A percentile compares a stretch with the other conserved stretches of the same genome.
Evolutionary conservation across 2,329 filamentous ascomycete species (phyloP).

Genomic region (Fusarium poae): DNA sequence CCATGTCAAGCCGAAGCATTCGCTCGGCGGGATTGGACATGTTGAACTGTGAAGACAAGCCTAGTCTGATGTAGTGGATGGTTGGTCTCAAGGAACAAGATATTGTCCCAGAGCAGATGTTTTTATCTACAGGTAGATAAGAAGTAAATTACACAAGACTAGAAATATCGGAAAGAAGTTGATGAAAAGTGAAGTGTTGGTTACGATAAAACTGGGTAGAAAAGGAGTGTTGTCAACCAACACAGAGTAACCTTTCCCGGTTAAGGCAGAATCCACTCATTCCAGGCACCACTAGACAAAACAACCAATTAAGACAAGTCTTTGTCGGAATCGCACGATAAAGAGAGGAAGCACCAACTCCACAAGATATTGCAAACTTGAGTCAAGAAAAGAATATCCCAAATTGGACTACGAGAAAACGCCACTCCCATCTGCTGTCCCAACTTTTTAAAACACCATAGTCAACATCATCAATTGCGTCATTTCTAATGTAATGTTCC

Average conservation of each 20-base stretch:
- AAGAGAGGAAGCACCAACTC: background rate
- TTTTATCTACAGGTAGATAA: background rate
- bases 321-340: background rate
- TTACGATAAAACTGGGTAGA: background rate
- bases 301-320: background rate
- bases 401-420: too few species aligned
- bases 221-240: background rate
- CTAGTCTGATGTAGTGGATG: background rate
- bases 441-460: too few species aligned
- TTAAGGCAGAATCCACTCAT: background rate
- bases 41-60: background rate
- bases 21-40: background rate
- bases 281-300: background rate
- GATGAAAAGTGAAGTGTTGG: background rate
- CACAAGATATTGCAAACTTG: too few species aligned
- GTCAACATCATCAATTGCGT: too few species aligned
- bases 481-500: too few species aligned
- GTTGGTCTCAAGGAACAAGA: rapidly evolving
- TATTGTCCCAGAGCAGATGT: rapidly evolving
- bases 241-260: background rate
- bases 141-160: rapidly evolving
- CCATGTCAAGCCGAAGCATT: conserved; percentile 22
- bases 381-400: too few species aligned
- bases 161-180: background rate
- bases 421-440: too few species aligned